A percentile compares a stretch with the other conserved stretches of the same genome.
phyloP scores from a whole-genome alignment of 805 yeast genomes.

The Jamesozyma hellenica region DNA sequence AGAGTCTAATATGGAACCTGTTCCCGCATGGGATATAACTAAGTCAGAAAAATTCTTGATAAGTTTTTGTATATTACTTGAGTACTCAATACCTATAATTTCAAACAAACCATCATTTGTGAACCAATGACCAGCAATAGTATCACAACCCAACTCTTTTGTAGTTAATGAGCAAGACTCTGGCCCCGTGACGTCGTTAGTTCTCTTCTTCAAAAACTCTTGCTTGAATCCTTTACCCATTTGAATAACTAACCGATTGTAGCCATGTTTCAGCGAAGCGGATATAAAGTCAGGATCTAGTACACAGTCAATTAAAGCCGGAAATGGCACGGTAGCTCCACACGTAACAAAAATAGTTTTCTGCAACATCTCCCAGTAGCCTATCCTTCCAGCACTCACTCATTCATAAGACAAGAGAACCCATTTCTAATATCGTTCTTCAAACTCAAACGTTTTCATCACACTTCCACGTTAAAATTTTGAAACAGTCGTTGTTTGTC shows the following conservation, averaged over 20 bases:
- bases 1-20: conserved; percentile 84
- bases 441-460: too few species aligned
- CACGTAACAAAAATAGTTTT: conserved; percentile 49
- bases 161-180: not conserved
- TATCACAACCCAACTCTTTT: not conserved
- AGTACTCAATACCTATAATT: conserved; percentile 9
- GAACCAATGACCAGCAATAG: not conserved
- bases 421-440: too few species aligned
- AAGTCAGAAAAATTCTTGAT: conserved; percentile 34
- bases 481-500: too few species aligned
- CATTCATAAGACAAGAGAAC: too few species aligned
- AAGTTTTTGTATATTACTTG: conserved; percentile 7
- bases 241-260: conserved; percentile 41
- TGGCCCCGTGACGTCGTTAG: too few species aligned
- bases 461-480: too few species aligned
- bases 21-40: conserved; percentile 82
- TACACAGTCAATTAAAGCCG: conserved; percentile 40
- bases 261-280: conserved; percentile 31
- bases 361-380: conserved; percentile 1
- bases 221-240: conserved; percentile 39
- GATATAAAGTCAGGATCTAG: conserved; percentile 30
- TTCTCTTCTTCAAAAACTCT: conserved; percentile 11
- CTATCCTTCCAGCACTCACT: too few species aligned
- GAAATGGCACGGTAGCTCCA: conserved; percentile 87
- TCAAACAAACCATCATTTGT: conserved; percentile 1